A percentile compares a stretch with the other conserved stretches of the same genome.
phyloP scores from a whole-genome alignment of 1,284 basidiomycete genomes.

The Afroboletus lepidellus region DNA sequence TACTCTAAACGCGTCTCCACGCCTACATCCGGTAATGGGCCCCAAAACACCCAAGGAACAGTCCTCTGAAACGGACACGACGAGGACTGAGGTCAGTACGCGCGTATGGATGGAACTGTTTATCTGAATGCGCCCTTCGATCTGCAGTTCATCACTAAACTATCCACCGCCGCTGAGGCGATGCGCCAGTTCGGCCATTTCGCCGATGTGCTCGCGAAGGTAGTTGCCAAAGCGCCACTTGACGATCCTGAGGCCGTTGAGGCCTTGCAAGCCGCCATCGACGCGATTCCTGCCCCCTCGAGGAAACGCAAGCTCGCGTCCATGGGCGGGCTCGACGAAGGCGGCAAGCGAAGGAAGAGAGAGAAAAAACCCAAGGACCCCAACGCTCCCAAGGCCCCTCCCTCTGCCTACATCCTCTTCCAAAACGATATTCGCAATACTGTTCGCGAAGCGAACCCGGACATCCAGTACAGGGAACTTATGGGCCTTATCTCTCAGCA shows the following conservation, averaged over 20 bases:
- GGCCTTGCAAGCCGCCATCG: constrained; percentile 30
- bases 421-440: constrained; percentile 87
- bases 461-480: constrained; percentile 70
- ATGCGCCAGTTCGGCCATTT: constrained; percentile 59
- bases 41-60: constrained; percentile 31
- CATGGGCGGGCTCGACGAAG: constrained; percentile 42
- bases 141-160: constrained; percentile 50
- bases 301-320: constrained; percentile 54
- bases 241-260: constrained; percentile 35
- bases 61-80: constrained; percentile 26
- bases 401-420: constrained; percentile 94
- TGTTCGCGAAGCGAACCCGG: constrained; percentile 65
- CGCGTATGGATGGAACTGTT: constrained; percentile 11
- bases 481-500: constrained; percentile 68
- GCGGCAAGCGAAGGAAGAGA: constrained; percentile 42
- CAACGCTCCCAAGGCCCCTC: constrained; percentile 91
- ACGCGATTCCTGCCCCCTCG: constrained; percentile 33
- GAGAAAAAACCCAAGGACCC: constrained; percentile 80
- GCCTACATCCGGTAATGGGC: constrained; percentile 22
- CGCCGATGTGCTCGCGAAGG: constrained; percentile 53
- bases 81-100: constrained; percentile 31
- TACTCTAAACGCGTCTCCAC: constrained; percentile 30
- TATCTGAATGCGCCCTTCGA: constrained; percentile 23
- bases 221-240: constrained; percentile 36
- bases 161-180: constrained; percentile 52